Conservation (phyloP, 371 early-diverging fungal genomes). For the Rhizopus stolonifer region DNA sequence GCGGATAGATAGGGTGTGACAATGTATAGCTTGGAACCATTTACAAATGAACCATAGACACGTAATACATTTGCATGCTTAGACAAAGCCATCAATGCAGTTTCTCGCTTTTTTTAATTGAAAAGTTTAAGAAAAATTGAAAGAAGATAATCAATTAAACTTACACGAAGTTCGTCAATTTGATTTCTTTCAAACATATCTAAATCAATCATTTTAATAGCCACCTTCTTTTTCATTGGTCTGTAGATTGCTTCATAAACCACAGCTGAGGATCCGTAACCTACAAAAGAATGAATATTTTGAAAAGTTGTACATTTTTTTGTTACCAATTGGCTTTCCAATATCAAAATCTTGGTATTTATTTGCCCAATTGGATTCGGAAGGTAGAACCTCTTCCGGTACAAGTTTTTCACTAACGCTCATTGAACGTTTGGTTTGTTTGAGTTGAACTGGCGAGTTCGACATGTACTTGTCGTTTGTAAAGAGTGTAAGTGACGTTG, state of each 20-base stretch:
- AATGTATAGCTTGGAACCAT: conserved; percentile 76
- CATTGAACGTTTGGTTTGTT: conserved; percentile 14
- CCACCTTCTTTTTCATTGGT: conserved; percentile 70
- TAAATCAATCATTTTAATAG: conserved; percentile 87
- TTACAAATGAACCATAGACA: conserved; percentile 82
- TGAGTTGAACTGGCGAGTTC: conserved; percentile 6
- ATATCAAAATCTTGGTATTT: conserved; percentile 49
- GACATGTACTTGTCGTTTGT: conserved; percentile 2
- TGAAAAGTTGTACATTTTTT: background rate
- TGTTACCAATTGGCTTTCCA: conserved; percentile 34
- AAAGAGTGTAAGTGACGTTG: background rate
- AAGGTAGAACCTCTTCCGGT: conserved; percentile 10
- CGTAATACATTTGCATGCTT: conserved; percentile 83
- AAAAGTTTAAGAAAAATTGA: no score
- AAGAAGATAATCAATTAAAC: background rate
- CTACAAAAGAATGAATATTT: conserved; percentile 35
- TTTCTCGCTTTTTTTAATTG: no score
- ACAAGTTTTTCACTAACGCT: conserved; percentile 17
- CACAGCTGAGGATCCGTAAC: conserved; percentile 88
- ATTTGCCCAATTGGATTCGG: conserved; percentile 34
- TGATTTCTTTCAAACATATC: conserved; percentile 93
- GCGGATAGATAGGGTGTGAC: conserved; percentile 81
- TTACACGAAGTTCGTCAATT: conserved; percentile 86
- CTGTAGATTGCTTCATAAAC: conserved; percentile 82
- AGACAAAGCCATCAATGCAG: conserved; percentile 83